Percentiles rank a stretch among this genome's conserved stretches.
phyloP scores from a whole-genome alignment of 495 filamentous ascomycete genomes.

The Hypoxylon subgilvum region DNA sequence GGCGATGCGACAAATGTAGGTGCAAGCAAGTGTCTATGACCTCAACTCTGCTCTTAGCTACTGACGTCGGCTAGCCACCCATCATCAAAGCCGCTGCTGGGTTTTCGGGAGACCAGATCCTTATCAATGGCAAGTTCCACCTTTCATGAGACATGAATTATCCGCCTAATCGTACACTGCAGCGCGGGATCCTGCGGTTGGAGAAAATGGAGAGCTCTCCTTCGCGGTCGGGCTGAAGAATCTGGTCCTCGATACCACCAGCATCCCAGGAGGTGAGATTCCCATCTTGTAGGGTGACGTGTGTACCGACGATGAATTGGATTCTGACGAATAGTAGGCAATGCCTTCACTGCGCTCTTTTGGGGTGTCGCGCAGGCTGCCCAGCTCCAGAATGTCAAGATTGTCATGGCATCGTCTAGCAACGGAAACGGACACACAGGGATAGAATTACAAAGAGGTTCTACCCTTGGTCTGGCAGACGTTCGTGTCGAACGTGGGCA shows the following conservation, averaged over 20 bases:
- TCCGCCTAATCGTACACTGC: conserved; percentile 41
- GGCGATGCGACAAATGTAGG: conserved; percentile 68
- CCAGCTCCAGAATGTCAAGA: conserved; percentile 72
- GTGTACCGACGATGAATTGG: not conserved
- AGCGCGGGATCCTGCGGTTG: conserved; percentile 54
- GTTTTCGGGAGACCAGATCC: conserved; percentile 43
- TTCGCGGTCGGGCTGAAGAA: conserved; percentile 74
- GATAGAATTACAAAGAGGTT: conserved; percentile 65
- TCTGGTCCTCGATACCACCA: conserved; percentile 69
- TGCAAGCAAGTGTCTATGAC: not conserved
- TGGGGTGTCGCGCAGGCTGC: conserved; percentile 73
- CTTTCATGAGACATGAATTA: not conserved
- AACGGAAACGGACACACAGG: conserved; percentile 64
- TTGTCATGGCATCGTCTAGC: conserved; percentile 59
- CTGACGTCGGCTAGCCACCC: conserved; percentile 48
- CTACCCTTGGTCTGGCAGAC: conserved; percentile 45
- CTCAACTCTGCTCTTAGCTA: not conserved
- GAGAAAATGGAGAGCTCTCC: conserved; percentile 40
- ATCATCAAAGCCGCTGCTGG: conserved; percentile 64
- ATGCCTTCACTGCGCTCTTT: conserved; percentile 63
- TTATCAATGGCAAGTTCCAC: conserved; percentile 32
- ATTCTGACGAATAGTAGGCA: conserved; percentile 38
- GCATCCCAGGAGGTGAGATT: conserved; percentile 51
- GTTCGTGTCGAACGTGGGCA: conserved; percentile 48
- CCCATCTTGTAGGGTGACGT: not conserved